Evolutionary conservation across 2,329 filamentous ascomycete genomes (phyloP), one percentile per base, ranked within the genome.

Genomic region (Aureobasidium zeae): DNA sequence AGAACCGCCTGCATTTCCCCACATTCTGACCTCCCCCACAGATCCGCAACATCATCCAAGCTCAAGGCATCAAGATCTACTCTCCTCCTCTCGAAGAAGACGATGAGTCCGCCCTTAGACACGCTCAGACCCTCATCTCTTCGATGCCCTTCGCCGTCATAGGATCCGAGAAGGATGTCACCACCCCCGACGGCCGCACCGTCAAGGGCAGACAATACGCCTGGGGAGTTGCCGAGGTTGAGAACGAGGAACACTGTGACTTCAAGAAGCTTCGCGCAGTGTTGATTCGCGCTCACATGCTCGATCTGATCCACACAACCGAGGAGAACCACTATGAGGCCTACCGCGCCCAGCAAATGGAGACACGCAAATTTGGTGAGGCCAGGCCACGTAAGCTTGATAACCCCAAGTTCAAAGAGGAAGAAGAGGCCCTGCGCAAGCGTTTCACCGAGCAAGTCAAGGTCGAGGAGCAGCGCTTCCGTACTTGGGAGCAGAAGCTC

Each of bases 341-440:
- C 49, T 98, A 98, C 76, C 89, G 91, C 58, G 91, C 91, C 44
- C 86, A 94, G 69, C 93, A 98, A 71, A 98, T 98, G 91, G 91
- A 98, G 76, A 98, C 91, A 38, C 81, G 91, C 71, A 98, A 98
- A 72, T 96, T 98, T 57, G 91, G 91, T 68, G 93, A 98, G 73
- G 89, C 88, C 48, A 81, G 89, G 55, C 91, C 91, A 56, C 78
- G 89, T 69, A 98, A 98, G 79, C 76, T 98, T 58, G 91, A 98
- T 73, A 98, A 98, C 76, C 91, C 91, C 71, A 98, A 98, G 76
- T 98, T 96, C 79, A 98, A 98, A 79, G 91, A 98, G 67, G 91
- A 98, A 70, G 91, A 98, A 65, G 91, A 98, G 76, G 85, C 86
- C 50, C 80, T 98, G 53, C 82, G 91, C 70, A 98, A 98, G 81